Conservation (phyloP, 129 eudicot species). For the Artemisia tridentata region DNA sequence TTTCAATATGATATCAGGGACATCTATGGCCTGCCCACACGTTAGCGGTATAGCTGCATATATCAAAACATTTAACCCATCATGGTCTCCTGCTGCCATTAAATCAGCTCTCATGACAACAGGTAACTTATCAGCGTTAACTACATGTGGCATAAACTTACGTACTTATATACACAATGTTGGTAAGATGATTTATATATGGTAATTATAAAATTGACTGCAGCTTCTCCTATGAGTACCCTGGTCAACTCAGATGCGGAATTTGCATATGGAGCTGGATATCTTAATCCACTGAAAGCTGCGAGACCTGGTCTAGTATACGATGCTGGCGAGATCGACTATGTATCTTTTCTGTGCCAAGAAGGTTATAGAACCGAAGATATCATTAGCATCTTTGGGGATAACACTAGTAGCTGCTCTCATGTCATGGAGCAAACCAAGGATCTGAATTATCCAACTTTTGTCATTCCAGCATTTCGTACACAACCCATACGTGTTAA, state of each 20-base stretch:
- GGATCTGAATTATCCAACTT: constrained; percentile 29
- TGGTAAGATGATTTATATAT: not conserved
- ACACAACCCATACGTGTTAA: not conserved
- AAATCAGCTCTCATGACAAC: constrained; percentile 40
- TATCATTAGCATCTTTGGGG: constrained; percentile 15
- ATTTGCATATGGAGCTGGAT: constrained; percentile 35
- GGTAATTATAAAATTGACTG: not conserved
- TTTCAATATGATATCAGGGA: constrained; percentile 30
- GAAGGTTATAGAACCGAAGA: constrained; percentile 3
- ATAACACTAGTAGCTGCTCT: constrained; percentile 22
- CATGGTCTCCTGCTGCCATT: constrained; percentile 35
- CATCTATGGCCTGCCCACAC: constrained; percentile 39
- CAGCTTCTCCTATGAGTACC: constrained; percentile 25
- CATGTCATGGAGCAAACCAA: not conserved
- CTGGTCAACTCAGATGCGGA: constrained; percentile 24
- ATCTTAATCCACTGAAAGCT: constrained; percentile 23
- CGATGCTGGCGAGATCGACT: constrained; percentile 27
- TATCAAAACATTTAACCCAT: constrained; percentile 28
- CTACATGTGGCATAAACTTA: too few relatives aligned
- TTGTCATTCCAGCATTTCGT: constrained; percentile 17
- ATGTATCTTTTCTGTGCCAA: constrained; percentile 18
- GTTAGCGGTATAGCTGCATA: constrained; percentile 39
- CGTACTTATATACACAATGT: not conserved
- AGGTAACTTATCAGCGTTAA: constrained; percentile 6
- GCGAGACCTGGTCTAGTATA: constrained; percentile 31